Base-by-base conservation (phyloP, 78 protist genomes). In the Acrasis kona region DNA sequence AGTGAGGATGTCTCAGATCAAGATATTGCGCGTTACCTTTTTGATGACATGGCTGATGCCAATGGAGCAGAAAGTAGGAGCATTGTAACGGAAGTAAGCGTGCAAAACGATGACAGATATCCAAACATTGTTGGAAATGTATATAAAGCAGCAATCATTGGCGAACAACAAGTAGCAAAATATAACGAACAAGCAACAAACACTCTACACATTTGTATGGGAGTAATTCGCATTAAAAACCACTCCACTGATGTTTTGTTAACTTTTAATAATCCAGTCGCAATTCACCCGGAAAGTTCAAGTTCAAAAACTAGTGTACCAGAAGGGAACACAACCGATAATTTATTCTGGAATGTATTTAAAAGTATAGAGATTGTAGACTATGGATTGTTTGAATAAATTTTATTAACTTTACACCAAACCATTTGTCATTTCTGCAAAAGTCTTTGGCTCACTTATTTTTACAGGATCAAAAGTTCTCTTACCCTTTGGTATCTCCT, bases 181-280 rank as follows among this genome's bases (percentile, higher is more conserved):
- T 72, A 57, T 65, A 72, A 72, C 32, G 76, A 72, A 57, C 41
- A 4, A 6, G 38, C 34, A 10, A 70, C 38, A 7, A 72, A 72
- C 61, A 28, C n/a, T 2, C 69, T 72, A n/a, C 3, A 3, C 32
- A 7, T 72, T 29, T 40, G 3, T n/a, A 28, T 72, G 31, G 32
- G 6, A n/a, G 61, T 72, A n/a, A n/a, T 72, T 28, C 76, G 76
- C 29, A 37, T 72, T 3, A 40, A 61, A 31, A 30, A 61, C 28
- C 3, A 7, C 67, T 3, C 12, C 38, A 7, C 76, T 28, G 76
- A 72, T n/a, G 28, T 72, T n/a, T 65, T 72, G 28, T 31, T 72
- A 27, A 29, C 76, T n/a, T 3, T 72, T 10, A 39, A 65, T 65
- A 57, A 61, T 7, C 76, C 76, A 10, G 3, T 4, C 6, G 28